phyloP scores from a whole-genome alignment of 371 early-diverging fungal species.

The Batkoa obscura region DNA sequence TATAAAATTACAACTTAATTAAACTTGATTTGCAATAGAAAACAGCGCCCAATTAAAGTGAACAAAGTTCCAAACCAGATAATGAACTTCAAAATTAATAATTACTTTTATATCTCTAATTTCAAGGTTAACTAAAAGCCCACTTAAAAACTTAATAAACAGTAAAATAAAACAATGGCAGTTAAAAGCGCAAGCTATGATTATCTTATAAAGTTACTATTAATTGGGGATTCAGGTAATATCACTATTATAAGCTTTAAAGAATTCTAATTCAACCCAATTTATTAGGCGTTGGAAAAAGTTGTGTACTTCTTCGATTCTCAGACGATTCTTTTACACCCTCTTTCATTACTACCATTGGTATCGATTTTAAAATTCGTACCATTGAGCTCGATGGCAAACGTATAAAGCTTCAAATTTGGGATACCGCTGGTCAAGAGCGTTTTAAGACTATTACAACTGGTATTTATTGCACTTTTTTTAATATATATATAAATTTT shows the following conservation, averaged over 20 bases:
- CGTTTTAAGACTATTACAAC: constrained; percentile 99
- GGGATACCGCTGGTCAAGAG: constrained; percentile 99
- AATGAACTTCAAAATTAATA: too few species aligned
- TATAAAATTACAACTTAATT: too few species aligned
- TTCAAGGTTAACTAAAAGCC: too few species aligned
- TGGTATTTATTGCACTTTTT: constrained; percentile 16
- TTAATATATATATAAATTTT: not conserved
- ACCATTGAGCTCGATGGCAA: constrained; percentile 96
- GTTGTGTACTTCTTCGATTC: constrained; percentile 88
- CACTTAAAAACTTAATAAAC: not conserved
- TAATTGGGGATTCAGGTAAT: constrained; percentile 98
- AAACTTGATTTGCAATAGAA: too few species aligned
- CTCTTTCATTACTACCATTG: constrained; percentile 95
- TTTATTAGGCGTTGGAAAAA: constrained; percentile 86
- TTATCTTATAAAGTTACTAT: constrained; percentile 95
- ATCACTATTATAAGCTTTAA: not conserved
- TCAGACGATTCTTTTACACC: constrained; percentile 98
- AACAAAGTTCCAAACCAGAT: too few species aligned
- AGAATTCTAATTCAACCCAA: not conserved
- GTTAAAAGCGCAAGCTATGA: constrained; percentile 36
- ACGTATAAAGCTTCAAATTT: constrained; percentile 98
- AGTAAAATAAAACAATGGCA: not conserved
- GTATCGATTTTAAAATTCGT: constrained; percentile 99
- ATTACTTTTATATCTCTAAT: too few species aligned
- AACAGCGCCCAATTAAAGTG: too few species aligned